Percentiles rank a stretch among this genome's conserved stretches.
These are phyloP conservation scores for Fusarium cyanostomum DNA, from an alignment of 2,329 filamentous ascomycete genomes.

Conservation along the genomic window DNA sequence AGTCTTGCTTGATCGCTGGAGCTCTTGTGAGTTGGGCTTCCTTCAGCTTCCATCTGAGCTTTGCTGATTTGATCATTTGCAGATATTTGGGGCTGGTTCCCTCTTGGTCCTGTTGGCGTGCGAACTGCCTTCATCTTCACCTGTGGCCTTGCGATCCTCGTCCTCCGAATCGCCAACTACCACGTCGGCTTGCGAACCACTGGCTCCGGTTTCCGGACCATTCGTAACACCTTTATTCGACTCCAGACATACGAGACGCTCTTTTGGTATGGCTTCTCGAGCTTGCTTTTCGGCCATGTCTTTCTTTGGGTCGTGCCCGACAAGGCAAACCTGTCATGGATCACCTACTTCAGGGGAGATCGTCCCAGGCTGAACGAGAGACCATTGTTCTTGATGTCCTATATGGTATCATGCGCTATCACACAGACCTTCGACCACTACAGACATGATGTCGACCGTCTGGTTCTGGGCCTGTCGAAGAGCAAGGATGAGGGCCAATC, in stretches of 20 bases:
- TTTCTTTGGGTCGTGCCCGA: conserved; percentile 77
- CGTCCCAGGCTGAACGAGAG: conserved; percentile 85
- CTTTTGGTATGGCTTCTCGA: conserved; percentile 80
- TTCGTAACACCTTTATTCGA: conserved; percentile 66
- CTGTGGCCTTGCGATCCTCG: conserved; percentile 78
- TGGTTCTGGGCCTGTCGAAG: conserved; percentile 53
- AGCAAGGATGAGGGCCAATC: conserved; percentile 40
- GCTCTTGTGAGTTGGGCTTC: conserved; percentile 67
- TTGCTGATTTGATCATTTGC: conserved; percentile 14
- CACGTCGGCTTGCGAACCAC: conserved; percentile 79
- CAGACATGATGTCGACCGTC: conserved; percentile 75
- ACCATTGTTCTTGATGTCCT: conserved; percentile 79
- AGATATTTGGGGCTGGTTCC: conserved; percentile 91
- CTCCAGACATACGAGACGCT: conserved; percentile 74
- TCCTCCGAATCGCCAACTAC: conserved; percentile 86
- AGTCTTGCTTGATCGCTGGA: conserved; percentile 74
- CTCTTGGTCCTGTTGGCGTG: conserved; percentile 77
- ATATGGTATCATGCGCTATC: conserved; percentile 74
- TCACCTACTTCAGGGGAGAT: conserved; percentile 76
- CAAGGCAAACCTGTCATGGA: conserved; percentile 72
- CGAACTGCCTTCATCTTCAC: conserved; percentile 80
- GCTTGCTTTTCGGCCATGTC: conserved; percentile 80
- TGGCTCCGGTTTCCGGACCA: conserved; percentile 71
- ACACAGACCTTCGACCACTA: conserved; percentile 77
- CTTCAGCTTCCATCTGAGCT: neutral